Conservation (phyloP, 1,139 yeast genomes). For the Candida neerlandica region DNA sequence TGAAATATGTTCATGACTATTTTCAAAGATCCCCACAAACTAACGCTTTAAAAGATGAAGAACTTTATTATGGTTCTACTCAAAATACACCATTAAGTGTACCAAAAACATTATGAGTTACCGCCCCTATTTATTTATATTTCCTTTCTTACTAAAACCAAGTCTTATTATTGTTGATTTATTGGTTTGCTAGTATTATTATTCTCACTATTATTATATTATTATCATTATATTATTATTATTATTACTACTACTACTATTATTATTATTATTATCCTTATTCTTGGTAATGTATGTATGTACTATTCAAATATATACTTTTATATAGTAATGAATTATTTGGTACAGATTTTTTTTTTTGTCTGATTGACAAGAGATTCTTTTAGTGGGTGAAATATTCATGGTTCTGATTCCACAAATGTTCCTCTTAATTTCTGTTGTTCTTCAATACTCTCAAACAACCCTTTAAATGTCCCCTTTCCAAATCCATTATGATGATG, state of each 20-base stretch:
- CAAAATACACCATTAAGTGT: constrained; percentile 14
- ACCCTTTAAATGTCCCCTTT: constrained; percentile 80
- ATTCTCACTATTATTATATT: background rate
- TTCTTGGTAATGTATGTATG: background rate
- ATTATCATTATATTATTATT: background rate
- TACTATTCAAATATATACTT: constrained; percentile 2
- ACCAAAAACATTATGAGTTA: constrained; percentile 10
- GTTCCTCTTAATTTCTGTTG: constrained; percentile 60
- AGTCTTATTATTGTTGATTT: background rate
- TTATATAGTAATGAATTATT: constrained; percentile 2
- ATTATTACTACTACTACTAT: background rate
- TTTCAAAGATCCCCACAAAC: constrained; percentile 12
- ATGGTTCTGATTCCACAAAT: constrained; percentile 19
- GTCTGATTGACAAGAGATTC: too few relatives aligned
- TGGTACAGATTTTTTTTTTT: too few relatives aligned
- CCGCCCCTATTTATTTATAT: background rate
- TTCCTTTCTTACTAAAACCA: background rate
- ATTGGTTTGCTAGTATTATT: background rate
- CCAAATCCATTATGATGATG: constrained; percentile 84
- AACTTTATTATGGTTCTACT: constrained; percentile 11
- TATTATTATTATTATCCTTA: background rate
- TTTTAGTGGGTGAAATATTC: too few relatives aligned
- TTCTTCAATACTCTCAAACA: constrained; percentile 74
- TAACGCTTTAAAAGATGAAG: constrained; percentile 11
- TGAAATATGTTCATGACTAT: constrained; percentile 12